Conservation (phyloP, 495 filamentous ascomycete genomes). For the Hypoxylon rickii region DNA sequence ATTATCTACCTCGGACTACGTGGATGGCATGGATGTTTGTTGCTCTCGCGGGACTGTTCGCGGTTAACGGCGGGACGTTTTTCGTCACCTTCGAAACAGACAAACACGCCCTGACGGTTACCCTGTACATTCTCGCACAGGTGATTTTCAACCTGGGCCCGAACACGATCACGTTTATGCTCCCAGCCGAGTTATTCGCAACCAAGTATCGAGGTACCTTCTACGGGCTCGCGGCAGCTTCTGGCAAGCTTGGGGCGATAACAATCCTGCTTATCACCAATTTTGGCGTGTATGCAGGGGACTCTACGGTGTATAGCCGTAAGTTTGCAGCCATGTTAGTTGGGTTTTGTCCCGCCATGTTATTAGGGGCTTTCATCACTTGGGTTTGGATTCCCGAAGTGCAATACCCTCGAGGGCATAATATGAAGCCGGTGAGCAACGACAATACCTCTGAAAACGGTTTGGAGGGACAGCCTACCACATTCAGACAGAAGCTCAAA, state of each 20-base stretch:
- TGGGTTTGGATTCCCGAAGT: constrained; percentile 47
- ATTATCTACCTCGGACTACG: constrained; percentile 44
- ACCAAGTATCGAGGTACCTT: constrained; percentile 46
- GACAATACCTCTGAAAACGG: constrained; percentile 24
- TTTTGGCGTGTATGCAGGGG: constrained; percentile 14
- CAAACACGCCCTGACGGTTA: constrained; percentile 54
- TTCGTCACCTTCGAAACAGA: constrained; percentile 35
- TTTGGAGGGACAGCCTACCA: not conserved
- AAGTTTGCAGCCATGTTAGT: constrained; percentile 39
- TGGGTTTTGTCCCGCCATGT: constrained; percentile 40
- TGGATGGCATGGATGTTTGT: constrained; percentile 46
- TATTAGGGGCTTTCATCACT: constrained; percentile 38
- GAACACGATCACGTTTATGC: constrained; percentile 65
- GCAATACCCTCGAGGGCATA: constrained; percentile 35
- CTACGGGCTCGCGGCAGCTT: constrained; percentile 50
- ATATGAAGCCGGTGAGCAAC: constrained; percentile 4
- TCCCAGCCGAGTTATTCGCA: constrained; percentile 50
- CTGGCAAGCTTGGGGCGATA: constrained; percentile 48
- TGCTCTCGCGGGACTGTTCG: constrained; percentile 44
- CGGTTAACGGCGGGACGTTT: constrained; percentile 45
- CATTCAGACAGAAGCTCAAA: constrained; percentile 28
- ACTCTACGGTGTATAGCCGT: constrained; percentile 4
- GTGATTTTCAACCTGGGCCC: constrained; percentile 69
- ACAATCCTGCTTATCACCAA: constrained; percentile 37
- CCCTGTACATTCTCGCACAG: constrained; percentile 63